A percentile compares a stretch with the other conserved stretches of the same genome.
Conservation (phyloP, 2,329 filamentous ascomycete species). For the Penicillium sp. region DNA sequence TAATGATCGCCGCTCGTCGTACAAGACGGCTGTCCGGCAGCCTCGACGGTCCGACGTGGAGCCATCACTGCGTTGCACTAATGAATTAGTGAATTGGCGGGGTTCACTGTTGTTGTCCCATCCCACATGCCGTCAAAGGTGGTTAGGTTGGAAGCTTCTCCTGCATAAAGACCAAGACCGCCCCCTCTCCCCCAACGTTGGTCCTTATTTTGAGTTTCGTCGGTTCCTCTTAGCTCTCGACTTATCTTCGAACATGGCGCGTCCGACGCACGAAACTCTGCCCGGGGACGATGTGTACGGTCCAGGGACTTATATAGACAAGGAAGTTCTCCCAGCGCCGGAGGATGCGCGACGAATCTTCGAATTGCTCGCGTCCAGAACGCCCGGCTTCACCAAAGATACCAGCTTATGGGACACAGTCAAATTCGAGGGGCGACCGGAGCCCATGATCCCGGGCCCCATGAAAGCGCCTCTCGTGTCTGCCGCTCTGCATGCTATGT, state of each 20-base stretch:
- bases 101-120: no score
- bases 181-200: no score
- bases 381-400: slow-evolving; percentile 46
- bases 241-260: not conserved
- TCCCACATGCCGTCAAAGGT: no score
- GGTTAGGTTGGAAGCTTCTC: no score
- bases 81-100: no score
- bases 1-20: not conserved
- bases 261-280: slow-evolving; percentile 12
- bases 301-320: slow-evolving; percentile 46
- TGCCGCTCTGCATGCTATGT: slow-evolving; percentile 49
- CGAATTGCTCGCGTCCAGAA: slow-evolving; percentile 38
- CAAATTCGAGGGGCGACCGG: slow-evolving; percentile 42
- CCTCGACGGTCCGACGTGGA: not conserved
- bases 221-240: not conserved
- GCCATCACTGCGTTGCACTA: not conserved
- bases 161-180: no score
- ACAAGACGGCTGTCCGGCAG: not conserved
- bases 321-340: slow-evolving; percentile 38
- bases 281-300: slow-evolving; percentile 37
- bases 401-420: slow-evolving; percentile 32
- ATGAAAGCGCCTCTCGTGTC: slow-evolving; percentile 48
- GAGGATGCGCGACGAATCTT: slow-evolving; percentile 45
- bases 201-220: no score
- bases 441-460: slow-evolving; percentile 47